A percentile compares a stretch with the other conserved stretches of the same genome.
Conservation (phyloP, 495 filamentous ascomycete genomes). For the Friedmanniomyces simplex region DNA sequence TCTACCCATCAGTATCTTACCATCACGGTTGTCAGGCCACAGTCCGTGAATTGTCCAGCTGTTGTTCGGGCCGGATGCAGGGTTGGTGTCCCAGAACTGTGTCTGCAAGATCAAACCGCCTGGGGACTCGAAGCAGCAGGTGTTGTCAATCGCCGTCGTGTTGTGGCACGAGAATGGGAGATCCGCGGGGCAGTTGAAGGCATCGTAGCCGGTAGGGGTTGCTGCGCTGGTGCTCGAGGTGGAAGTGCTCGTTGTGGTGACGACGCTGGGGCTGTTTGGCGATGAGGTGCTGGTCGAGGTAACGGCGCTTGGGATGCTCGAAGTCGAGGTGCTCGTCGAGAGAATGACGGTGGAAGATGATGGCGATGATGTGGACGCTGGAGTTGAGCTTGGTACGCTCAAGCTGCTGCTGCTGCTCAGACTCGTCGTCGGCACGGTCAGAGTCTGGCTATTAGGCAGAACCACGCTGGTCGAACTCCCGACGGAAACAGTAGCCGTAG, state of each 20-base stretch:
- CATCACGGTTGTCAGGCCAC: conserved; percentile 82
- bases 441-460: background rate
- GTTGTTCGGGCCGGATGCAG: conserved; percentile 60
- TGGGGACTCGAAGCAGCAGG: conserved; percentile 67
- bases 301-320: background rate
- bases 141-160: conserved; percentile 38
- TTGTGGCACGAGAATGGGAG: conserved; percentile 49
- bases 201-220: background rate
- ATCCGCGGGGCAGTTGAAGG: conserved; percentile 21
- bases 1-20: too few species aligned
- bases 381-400: background rate
- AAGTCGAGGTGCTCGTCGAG: background rate
- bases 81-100: conserved; percentile 76
- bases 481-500: background rate
- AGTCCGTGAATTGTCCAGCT: conserved; percentile 85
- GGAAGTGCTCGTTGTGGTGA: too few species aligned
- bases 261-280: too few species aligned
- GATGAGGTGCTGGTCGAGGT: background rate
- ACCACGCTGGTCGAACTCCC: conserved; percentile 1
- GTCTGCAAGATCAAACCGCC: conserved; percentile 70
- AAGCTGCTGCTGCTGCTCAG: too few species aligned
- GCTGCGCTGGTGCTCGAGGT: background rate
- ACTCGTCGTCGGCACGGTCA: background rate
- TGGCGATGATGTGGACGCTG: background rate
- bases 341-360: background rate